A percentile compares a stretch with the other conserved stretches of the same genome.
phyloP scores from a whole-genome alignment of 176 grass and related monocot genomes.

The Miscanthus lutarioriparius region DNA sequence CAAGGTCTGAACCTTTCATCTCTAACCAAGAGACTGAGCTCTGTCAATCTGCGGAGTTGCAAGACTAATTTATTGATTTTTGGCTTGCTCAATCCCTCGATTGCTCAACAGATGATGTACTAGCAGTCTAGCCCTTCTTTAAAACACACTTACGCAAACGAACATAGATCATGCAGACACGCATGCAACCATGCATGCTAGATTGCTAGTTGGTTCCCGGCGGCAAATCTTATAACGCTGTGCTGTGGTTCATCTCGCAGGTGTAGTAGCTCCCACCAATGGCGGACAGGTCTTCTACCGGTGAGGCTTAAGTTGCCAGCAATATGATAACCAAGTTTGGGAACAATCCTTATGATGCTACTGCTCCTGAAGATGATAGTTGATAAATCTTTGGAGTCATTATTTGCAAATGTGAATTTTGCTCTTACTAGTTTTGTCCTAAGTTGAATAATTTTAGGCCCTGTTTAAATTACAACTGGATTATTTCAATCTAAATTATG shows the following conservation, averaged over 20 bases:
- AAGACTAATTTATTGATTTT: not conserved
- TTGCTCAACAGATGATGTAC: not conserved
- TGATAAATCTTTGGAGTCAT: not conserved
- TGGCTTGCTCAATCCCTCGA: not conserved
- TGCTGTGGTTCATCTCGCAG: conserved; percentile 7
- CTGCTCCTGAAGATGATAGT: not conserved
- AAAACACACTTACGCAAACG: not conserved
- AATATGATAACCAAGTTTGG: no score
- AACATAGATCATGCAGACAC: not conserved
- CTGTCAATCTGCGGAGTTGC: not conserved
- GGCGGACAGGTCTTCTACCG: not conserved
- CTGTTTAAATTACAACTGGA: no score
- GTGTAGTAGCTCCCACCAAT: conserved; percentile 27
- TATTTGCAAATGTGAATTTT: not conserved
- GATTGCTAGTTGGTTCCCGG: not conserved
- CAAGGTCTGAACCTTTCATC: conserved; percentile 10
- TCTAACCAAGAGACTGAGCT: not conserved
- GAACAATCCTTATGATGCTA: not conserved
- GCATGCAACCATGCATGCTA: not conserved
- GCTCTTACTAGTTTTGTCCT: not conserved
- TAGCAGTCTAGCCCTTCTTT: not conserved
- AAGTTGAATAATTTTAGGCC: no score
- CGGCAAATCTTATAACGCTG: not conserved
- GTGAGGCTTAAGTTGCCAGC: no score
- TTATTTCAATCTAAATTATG: no score